Base-by-base conservation (phyloP, 306 rosid species). In the Cercis canadensis region DNA sequence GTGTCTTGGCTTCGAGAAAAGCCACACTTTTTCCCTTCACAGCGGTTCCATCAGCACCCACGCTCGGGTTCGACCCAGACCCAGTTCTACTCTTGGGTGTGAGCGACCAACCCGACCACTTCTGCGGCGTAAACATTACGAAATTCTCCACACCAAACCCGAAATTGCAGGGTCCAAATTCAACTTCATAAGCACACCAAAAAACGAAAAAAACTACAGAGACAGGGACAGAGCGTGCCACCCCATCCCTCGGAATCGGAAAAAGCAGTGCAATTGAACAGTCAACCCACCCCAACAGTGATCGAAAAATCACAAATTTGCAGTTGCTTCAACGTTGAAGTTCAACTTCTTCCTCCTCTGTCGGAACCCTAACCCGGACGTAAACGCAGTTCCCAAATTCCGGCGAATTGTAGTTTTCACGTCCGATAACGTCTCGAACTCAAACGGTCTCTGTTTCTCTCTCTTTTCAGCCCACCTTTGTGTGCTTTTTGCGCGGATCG, bases 61-160 rank as follows among this genome's bases (percentile, higher is more conserved):
- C 69, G 19, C 72, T 81, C 0, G 11, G 77, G 53, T 57, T 80
- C 66, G 65, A 16, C 21, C 85, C 87, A 36, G 90, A 85, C 77
- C 89, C 93, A n/a, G 69, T 11, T 65, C 89, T 89, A 3, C 85
- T 82, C 69, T 67, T 81, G 43, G 96, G 92, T 21, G 96, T 79
- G 43, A 51, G 84, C 51, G 89, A 75, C 87, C 79, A 83, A 39
- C 79, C 79, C 69, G 84, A 73, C 94, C 88, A 83, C 65, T 63
- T 88, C 77, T 81, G 90, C 75, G 97, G 95, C 81, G 99, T 78
- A 57, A 89, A 91, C 97, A 90, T 88, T 76, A 83, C 64, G 74
- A 61, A 65, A 80, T 66, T 44, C 66, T 17, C 81, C 64, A 49
- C 57, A 32, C 55, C 6, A 68, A 58, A 75, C 62, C 80, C 78